A percentile compares a stretch with the other conserved stretches of the same genome.
Evolutionary conservation across 1,284 basidiomycete species (phyloP).

Genomic region (Austropuccinia psidii): DNA sequence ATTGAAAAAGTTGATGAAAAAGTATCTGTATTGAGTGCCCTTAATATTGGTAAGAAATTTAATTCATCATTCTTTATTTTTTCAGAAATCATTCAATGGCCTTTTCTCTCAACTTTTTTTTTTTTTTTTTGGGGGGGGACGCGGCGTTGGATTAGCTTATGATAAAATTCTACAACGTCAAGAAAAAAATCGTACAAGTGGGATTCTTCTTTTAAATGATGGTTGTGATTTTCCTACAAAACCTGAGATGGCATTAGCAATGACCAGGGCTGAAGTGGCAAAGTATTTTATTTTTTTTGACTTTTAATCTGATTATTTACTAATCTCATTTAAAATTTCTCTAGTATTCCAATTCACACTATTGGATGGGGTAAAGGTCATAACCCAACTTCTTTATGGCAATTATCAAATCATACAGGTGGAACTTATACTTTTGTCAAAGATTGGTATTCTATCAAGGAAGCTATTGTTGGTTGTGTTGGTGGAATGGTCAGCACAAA

Average conservation of each 20-base stretch:
- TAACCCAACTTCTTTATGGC: constrained; percentile 95
- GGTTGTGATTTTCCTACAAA: constrained; percentile 77
- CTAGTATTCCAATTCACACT: constrained; percentile 77
- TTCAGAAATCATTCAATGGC: constrained; percentile 5
- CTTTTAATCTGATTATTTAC: background rate
- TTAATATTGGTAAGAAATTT: constrained; percentile 66
- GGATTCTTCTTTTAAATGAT: constrained; percentile 87
- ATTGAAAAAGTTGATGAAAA: constrained; percentile 72
- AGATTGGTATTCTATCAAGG: constrained; percentile 87
- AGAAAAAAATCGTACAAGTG: constrained; percentile 75
- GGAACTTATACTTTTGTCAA: constrained; percentile 97
- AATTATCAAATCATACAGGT: constrained; percentile 91
- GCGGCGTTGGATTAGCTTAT: too few relatives aligned
- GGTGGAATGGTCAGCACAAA: constrained; percentile 60
- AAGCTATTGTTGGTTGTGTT: constrained; percentile 79
- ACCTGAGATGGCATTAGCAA: constrained; percentile 97
- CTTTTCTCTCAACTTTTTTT: background rate
- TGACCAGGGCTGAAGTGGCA: constrained; percentile 88
- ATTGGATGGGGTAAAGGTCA: constrained; percentile 94
- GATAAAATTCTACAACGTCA: constrained; percentile 91
- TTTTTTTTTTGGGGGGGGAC: too few relatives aligned
- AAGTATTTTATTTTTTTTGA: constrained; percentile 52
- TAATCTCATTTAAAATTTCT: background rate
- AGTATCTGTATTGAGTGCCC: constrained; percentile 89
- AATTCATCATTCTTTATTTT: background rate